Conservation (phyloP, 208 protist species). For the Trypanosoma scelopori region DNA sequence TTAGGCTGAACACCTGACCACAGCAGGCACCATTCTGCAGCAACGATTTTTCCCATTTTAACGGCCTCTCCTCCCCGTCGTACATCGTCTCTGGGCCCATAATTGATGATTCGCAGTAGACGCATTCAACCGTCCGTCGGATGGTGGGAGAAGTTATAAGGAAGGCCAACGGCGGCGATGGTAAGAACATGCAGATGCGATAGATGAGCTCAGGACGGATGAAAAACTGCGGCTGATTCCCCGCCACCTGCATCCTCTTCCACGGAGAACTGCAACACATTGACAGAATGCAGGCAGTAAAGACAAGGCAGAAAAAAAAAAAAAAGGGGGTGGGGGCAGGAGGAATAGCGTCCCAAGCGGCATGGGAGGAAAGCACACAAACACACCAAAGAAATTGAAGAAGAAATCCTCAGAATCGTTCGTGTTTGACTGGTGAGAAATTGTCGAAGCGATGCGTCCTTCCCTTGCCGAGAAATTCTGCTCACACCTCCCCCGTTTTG, state of each 20-base stretch:
- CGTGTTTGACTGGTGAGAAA: background rate
- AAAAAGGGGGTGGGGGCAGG: background rate
- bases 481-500: no score
- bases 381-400: background rate
- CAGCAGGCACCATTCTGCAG: slow-evolving; percentile 20
- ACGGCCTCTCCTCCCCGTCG: background rate
- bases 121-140: slow-evolving; percentile 12
- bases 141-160: slow-evolving; percentile 11
- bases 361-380: background rate
- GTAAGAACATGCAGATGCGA: slow-evolving; percentile 12
- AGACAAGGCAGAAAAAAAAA: background rate
- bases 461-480: no score
- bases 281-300: background rate
- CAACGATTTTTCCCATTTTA: background rate
- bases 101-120: slow-evolving; percentile 15
- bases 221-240: slow-evolving; percentile 3
- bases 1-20: slow-evolving; percentile 19
- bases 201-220: background rate
- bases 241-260: slow-evolving; percentile 16
- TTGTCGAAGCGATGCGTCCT: no score
- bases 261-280: background rate
- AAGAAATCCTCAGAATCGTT: background rate
- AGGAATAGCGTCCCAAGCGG: background rate
- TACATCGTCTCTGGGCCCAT: background rate
- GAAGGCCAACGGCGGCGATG: slow-evolving; percentile 18